These are phyloP conservation scores for Epicoccum sorghinum DNA, from an alignment of 2,329 filamentous ascomycete genomes.

Conservation along the genomic window DNA sequence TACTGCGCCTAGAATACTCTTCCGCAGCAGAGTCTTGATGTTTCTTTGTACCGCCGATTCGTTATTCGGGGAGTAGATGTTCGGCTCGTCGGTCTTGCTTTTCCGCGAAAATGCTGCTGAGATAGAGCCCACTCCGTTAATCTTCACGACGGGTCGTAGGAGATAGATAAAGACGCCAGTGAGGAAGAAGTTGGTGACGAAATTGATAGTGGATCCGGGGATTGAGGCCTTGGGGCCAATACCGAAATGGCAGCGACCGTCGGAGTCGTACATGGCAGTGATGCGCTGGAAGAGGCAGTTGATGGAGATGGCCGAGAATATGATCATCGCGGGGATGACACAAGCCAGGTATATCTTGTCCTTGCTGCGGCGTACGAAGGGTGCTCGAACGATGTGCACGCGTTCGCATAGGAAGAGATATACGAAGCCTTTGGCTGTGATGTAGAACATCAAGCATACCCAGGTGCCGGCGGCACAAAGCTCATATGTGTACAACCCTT, in stretches of 20 bases:
- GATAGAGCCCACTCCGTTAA: slow-evolving; percentile 2
- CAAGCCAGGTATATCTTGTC: slow-evolving; percentile 44
- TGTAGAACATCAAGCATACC: slow-evolving; percentile 47
- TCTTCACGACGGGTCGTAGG: slow-evolving; percentile 31
- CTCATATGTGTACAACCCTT: slow-evolving; percentile 31
- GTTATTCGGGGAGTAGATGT: background rate
- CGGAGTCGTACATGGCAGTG: slow-evolving; percentile 29
- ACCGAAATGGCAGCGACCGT: slow-evolving; percentile 46
- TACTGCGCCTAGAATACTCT: slow-evolving; percentile 38
- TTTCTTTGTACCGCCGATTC: slow-evolving; percentile 24
- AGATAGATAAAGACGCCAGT: slow-evolving; percentile 47
- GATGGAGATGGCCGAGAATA: slow-evolving; percentile 32
- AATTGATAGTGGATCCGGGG: slow-evolving; percentile 44
- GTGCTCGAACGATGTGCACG: slow-evolving; percentile 44
- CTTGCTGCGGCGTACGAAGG: slow-evolving; percentile 35
- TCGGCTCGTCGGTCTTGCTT: background rate
- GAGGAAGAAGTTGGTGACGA: slow-evolving; percentile 42
- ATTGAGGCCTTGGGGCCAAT: slow-evolving; percentile 42
- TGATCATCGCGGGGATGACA: slow-evolving; percentile 27
- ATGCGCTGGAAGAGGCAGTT: slow-evolving; percentile 38
- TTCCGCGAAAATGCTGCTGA: slow-evolving; percentile 4
- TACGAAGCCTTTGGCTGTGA: slow-evolving; percentile 39
- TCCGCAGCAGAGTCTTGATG: slow-evolving; percentile 32
- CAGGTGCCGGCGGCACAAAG: slow-evolving; percentile 43
- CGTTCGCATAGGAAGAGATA: slow-evolving; percentile 50